Evolutionary conservation across 768 basidiomycete genomes (phyloP), one percentile per base, ranked within the genome.

Genomic region (Calvatia gigantea): DNA sequence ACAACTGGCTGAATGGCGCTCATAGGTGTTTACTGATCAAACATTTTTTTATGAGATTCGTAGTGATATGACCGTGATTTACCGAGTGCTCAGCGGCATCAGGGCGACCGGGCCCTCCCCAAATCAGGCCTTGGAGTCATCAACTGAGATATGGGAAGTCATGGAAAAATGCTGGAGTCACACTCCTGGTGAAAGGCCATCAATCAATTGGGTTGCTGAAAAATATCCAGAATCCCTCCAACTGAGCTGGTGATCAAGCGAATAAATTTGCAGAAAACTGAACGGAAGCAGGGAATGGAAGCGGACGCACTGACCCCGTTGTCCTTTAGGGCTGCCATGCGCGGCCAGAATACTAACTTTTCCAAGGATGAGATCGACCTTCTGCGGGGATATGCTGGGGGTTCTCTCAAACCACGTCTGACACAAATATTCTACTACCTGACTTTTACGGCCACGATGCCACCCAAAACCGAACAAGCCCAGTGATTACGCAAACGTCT

Each of bases 131-230:
- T 52, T 56, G 50, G 64, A 62, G 4, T 35, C 65, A n/a, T 64
- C 62, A 0, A 54, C 57, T 4, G 28, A 4, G 0, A 54, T 65
- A 5, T 69, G 69, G 66, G 29, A 46, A 1, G 32, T 67, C 0
- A 60, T 68, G 43, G 47, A 62, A 45, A 51, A 58, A 6, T 68
- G 67, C 48, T 70, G 69, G 69, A 46, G 29, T 8, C 35, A 47
- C 9, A 31, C 58, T 15, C 63, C 67, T 0, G 21, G 19, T 7
- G 42, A 48, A 8, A 61, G 68, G 9, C 69, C 68, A 4, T 51
- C 54, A 1, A 46, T 46, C 0, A 11, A 4, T 6, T 14, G 51
- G 2, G 46, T 63, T 32, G 21, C 50, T 19, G 21, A 52, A 11
- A 12, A 11, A 29, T 47, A 3, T 31, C 6, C n/a, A n/a, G 14